Evolutionary conservation across 106 monocot species (phyloP).

Genomic region (Cymbidium sinense): DNA sequence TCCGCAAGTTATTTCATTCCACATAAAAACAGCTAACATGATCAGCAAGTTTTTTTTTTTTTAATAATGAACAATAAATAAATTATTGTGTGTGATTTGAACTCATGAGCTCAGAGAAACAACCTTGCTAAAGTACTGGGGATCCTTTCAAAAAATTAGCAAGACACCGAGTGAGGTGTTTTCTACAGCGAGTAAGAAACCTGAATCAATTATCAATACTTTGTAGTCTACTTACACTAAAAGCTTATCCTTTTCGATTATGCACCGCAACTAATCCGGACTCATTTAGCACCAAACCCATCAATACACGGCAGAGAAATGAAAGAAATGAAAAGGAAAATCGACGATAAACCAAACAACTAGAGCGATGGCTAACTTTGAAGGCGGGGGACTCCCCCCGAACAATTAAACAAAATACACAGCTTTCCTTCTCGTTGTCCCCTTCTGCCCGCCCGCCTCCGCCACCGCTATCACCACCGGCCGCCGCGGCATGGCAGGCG

Average conservation of each 20-base stretch:
- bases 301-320: background rate
- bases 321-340: background rate
- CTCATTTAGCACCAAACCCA: background rate
- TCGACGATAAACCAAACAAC: background rate
- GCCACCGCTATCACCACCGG: background rate
- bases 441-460: background rate
- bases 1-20: background rate
- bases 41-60: background rate
- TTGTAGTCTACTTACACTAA: background rate
- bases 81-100: too few relatives aligned
- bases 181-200: background rate
- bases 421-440: background rate
- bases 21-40: background rate
- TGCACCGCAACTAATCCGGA: background rate
- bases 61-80: background rate
- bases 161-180: background rate
- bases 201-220: too few relatives aligned
- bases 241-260: background rate
- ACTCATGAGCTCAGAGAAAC: too few relatives aligned
- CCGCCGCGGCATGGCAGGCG: background rate
- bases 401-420: constrained; percentile 16
- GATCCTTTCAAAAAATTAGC: too few relatives aligned
- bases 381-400: constrained; percentile 13
- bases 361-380: constrained; percentile 5
- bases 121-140: too few relatives aligned